Evolutionary conservation across 2,329 filamentous ascomycete species (phyloP).

Genomic region (Bipolaris bicolor): DNA sequence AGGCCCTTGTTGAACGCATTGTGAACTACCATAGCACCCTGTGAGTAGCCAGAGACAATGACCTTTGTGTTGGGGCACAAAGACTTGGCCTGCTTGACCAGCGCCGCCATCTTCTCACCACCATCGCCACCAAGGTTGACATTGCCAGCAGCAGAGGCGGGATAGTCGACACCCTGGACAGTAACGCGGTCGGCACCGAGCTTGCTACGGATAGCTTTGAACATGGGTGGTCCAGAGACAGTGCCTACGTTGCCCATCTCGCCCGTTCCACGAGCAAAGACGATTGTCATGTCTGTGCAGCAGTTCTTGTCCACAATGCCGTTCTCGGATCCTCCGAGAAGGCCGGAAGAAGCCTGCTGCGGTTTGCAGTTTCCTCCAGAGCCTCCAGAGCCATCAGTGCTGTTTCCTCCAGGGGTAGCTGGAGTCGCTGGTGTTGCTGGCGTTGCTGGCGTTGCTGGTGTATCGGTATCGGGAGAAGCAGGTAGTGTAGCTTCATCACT

Average conservation of each 20-base stretch:
- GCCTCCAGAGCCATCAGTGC: slow-evolving; percentile 13
- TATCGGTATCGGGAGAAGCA: not conserved
- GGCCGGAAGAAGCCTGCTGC: slow-evolving; percentile 24
- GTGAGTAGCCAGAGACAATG: slow-evolving; percentile 42
- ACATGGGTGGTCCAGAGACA: slow-evolving; percentile 50
- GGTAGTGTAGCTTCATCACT: not conserved
- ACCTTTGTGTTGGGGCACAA: slow-evolving; percentile 43
- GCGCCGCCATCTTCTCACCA: slow-evolving; percentile 34
- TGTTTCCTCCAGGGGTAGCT: not conserved
- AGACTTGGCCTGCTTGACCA: slow-evolving; percentile 31
- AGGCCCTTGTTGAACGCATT: slow-evolving; percentile 36
- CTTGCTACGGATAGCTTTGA: slow-evolving; percentile 35
- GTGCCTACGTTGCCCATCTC: slow-evolving; percentile 54
- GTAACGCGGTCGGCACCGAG: slow-evolving; percentile 36
- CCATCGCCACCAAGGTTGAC: slow-evolving; percentile 33
- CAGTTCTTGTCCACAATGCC: slow-evolving; percentile 48
- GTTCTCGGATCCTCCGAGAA: slow-evolving; percentile 44
- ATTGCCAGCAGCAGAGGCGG: slow-evolving; percentile 37
- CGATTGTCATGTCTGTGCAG: slow-evolving; percentile 53
- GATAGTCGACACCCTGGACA: slow-evolving; percentile 43
- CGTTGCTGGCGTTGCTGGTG: not conserved
- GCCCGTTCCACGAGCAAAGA: slow-evolving; percentile 53
- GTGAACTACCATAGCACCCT: slow-evolving; percentile 45
- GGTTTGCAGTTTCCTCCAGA: slow-evolving; percentile 33
- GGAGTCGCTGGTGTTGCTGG: not conserved